These are phyloP conservation scores for Ogataea nakhonphanomensis DNA, from an alignment of 805 yeast species.

Conservation along the genomic window DNA sequence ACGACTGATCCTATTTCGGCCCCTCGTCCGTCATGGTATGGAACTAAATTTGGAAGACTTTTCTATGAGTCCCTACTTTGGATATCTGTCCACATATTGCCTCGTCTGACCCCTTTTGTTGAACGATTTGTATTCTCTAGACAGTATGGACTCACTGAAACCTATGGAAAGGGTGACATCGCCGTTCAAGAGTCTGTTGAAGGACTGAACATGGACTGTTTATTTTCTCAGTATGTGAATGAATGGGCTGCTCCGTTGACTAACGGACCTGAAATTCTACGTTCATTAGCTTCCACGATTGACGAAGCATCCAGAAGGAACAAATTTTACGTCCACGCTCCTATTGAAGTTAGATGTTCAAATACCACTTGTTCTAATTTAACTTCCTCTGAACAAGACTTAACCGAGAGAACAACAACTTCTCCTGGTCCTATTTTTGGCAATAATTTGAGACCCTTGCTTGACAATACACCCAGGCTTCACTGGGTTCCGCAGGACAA, in stretches of 20 bases:
- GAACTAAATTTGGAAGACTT: conserved; percentile 70
- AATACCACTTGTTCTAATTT: conserved; percentile 60
- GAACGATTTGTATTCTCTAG: conserved; percentile 82
- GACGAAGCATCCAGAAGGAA: conserved; percentile 54
- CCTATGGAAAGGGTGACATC: conserved; percentile 51
- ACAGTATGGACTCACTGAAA: conserved; percentile 77
- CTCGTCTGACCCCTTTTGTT: conserved; percentile 76
- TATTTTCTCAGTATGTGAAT: conserved; percentile 88
- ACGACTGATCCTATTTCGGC: conserved; percentile 59
- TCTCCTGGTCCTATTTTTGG: conserved; percentile 83
- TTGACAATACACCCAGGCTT: conserved; percentile 76
- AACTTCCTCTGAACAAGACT: conserved; percentile 39
- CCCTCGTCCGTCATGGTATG: conserved; percentile 81
- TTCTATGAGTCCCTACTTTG: conserved; percentile 78
- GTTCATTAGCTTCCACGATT: conserved; percentile 59
- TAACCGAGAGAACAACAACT: conserved; percentile 45
- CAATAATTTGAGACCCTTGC: conserved; percentile 72
- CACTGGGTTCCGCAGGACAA: conserved; percentile 52
- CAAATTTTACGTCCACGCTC: conserved; percentile 87
- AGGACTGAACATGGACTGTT: conserved; percentile 92
- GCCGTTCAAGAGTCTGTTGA: conserved; percentile 80
- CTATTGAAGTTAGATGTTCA: conserved; percentile 91
- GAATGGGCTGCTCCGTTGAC: conserved; percentile 95
- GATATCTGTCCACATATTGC: conserved; percentile 69
- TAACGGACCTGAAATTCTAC: conserved; percentile 69